Evolutionary conservation across 805 yeast genomes (phyloP), one percentile per base, ranked within the genome.

Genomic region (Candida taoyuanica): DNA sequence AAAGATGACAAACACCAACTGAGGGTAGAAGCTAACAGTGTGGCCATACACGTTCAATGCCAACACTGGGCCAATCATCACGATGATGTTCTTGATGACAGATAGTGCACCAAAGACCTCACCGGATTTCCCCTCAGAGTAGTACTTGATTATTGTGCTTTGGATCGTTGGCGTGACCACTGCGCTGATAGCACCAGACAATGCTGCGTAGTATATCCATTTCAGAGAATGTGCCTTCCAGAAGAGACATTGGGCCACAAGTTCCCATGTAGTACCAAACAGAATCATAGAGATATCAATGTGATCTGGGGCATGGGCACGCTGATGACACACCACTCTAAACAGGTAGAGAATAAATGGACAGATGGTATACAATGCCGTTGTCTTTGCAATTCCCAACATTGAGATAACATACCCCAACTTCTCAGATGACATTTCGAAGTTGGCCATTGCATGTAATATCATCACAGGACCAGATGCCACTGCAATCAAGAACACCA

Each of bases 41-140:
- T 50, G 35, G 0, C 74, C 65, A 47, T 81, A 83, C 17, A 78
- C 37, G 3, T 63, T 58, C 14, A 81, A 56, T 23, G 73, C 56
- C 0, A 64, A 14, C 5, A 76, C 58, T 0, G 91, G 87, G 1
- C 68, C 60, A 7, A 71, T 39, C 42, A 80, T 60, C 42, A 64
- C 58, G 4, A 72, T 57, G 0, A 72, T 34, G 46, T 76, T 79
- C 52, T 77, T 74, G 14, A 81, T 53, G 34, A 83, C 55, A 0
- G 86, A 75, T 31, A 82, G 56, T 1, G 81, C 86, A 8, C 91
- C 88, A 60, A 81, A 82, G 14, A 80, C 65, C 56, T 81, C 87
- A 14, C 94, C 94, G 5, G 76, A 68, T 44, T 71, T 70, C 12
- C 71, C 67, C 29, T 75, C 76, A 1, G 76, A 74, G 43, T 70